phyloP scores from a whole-genome alignment of 2,329 filamentous ascomycete species.

The Sporothrix mexicana region DNA sequence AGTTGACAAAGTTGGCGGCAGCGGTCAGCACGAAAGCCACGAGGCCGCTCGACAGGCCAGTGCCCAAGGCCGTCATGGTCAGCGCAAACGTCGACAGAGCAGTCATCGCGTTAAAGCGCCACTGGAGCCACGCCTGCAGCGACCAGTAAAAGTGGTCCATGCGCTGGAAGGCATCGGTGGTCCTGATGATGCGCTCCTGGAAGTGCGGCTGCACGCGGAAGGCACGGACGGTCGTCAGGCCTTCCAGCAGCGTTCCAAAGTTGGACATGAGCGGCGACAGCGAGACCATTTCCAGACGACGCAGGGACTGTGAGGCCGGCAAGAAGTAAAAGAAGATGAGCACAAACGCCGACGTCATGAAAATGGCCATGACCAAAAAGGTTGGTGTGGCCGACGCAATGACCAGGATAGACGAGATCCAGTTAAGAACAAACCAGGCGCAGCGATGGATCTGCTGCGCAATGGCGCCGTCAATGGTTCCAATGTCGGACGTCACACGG shows the following conservation, averaged over 20 bases:
- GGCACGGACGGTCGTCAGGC: constrained; percentile 83
- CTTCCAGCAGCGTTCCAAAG: constrained; percentile 85
- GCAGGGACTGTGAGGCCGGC: constrained; percentile 80
- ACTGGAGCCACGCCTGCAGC: constrained; percentile 82
- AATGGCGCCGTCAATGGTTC: constrained; percentile 86
- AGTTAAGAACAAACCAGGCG: constrained; percentile 72
- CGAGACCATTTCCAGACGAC: constrained; percentile 87
- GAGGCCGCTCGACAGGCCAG: constrained; percentile 75
- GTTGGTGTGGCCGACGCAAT: constrained; percentile 79
- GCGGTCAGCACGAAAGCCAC: constrained; percentile 83
- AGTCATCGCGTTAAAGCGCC: constrained; percentile 75
- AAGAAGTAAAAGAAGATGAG: constrained; percentile 78
- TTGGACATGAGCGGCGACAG: constrained; percentile 89
- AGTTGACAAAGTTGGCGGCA: constrained; percentile 69
- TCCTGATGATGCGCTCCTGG: constrained; percentile 76
- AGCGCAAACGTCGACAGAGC: constrained; percentile 75
- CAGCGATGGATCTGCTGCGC: constrained; percentile 74
- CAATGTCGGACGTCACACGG: constrained; percentile 86
- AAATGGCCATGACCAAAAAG: constrained; percentile 74
- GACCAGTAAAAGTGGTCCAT: constrained; percentile 98
- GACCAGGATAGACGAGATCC: constrained; percentile 74
- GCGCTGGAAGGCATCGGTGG: constrained; percentile 87
- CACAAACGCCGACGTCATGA: constrained; percentile 71
- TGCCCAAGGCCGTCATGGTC: constrained; percentile 75
- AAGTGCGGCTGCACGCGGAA: constrained; percentile 81